Evolutionary conservation across 192 early-diverging fungal species (phyloP).

Genomic region (Rhizophagus sp.): DNA sequence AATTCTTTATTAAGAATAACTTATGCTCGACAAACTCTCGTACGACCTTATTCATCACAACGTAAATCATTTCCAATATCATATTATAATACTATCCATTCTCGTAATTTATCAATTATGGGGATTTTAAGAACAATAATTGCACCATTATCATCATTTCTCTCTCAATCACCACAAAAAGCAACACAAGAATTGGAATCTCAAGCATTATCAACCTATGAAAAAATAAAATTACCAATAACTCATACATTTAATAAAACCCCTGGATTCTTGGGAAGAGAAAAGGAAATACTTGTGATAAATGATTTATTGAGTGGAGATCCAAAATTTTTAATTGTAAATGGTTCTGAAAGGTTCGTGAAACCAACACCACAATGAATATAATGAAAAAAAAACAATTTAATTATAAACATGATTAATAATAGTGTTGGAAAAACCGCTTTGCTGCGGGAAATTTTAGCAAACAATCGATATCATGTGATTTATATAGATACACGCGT

Average conservation of each 20-base stretch:
- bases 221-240: conserved; percentile 3
- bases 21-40: background rate
- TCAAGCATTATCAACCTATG: conserved; percentile 6
- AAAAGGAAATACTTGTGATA: background rate
- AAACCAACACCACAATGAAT: background rate
- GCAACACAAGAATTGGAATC: background rate
- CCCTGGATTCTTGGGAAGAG: background rate
- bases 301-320: background rate
- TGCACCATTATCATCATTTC: background rate
- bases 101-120: background rate
- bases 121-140: background rate
- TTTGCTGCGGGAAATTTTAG: background rate
- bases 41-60: background rate
- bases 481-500: conserved; percentile 1
- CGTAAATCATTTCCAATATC: background rate
- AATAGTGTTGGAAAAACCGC: conserved; percentile 9
- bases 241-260: background rate
- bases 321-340: background rate
- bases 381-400: background rate
- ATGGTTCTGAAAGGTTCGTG: background rate
- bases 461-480: background rate
- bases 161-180: background rate
- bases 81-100: background rate
- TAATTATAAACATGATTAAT: background rate
- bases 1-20: too few species aligned